Conservation (phyloP, 2,329 filamentous ascomycete genomes). For the Apiospora pterosperma region DNA sequence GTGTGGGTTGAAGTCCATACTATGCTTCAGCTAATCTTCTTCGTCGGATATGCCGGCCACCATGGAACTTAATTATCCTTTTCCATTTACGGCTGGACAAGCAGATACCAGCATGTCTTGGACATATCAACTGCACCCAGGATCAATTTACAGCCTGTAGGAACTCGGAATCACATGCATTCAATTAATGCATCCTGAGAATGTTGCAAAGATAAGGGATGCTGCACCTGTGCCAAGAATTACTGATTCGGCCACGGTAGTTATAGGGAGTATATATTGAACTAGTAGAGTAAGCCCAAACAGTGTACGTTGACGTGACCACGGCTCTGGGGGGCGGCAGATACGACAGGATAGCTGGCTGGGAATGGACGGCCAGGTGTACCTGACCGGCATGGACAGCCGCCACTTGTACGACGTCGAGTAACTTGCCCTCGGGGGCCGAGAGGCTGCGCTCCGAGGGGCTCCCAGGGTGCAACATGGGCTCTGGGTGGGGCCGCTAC, state of each 20-base stretch:
- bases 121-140: neutral
- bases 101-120: neutral
- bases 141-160: neutral
- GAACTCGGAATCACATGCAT: too few species aligned
- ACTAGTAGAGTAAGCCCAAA: too few species aligned
- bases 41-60: neutral
- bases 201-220: neutral
- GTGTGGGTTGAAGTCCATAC: neutral
- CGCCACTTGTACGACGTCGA: too few species aligned
- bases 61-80: neutral
- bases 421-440: too few species aligned
- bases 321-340: too few species aligned
- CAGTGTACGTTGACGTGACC: too few species aligned
- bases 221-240: neutral
- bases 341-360: neutral
- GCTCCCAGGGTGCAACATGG: neutral
- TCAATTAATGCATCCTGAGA: neutral
- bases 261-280: too few species aligned
- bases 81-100: neutral
- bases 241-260: neutral
- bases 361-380: too few species aligned
- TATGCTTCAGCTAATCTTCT: neutral
- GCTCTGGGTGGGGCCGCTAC: neutral
- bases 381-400: too few species aligned
- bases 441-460: too few species aligned